phyloP scores from a whole-genome alignment of 345 rosid species.

The Populus nigra region DNA sequence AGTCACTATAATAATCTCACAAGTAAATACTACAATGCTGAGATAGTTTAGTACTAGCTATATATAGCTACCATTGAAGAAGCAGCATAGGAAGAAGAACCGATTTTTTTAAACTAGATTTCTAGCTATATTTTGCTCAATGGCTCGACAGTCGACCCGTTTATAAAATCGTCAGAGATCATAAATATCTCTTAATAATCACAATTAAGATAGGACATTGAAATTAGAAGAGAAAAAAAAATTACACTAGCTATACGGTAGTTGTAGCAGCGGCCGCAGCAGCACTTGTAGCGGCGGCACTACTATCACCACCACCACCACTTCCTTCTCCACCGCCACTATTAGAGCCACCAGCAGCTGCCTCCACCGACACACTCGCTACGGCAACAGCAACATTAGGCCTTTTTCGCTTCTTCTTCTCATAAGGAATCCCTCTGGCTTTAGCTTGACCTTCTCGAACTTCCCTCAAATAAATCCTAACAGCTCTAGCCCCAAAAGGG shows the following conservation, averaged over 20 bases:
- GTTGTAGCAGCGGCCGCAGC: conserved; percentile 11
- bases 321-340: conserved; percentile 11
- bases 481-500: conserved; percentile 32
- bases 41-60: neutral
- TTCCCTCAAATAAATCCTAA: conserved; percentile 35
- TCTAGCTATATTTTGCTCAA: conserved; percentile 1
- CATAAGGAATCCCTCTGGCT: conserved; percentile 33
- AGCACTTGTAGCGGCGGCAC: conserved; percentile 4
- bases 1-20: neutral
- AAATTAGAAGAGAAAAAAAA: neutral
- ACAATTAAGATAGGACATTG: conserved; percentile 16
- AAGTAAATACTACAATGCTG: neutral
- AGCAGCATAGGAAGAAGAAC: neutral
- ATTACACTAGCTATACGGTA: conserved; percentile 29
- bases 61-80: neutral
- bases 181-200: conserved; percentile 13
- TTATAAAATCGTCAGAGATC: conserved; percentile 1
- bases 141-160: neutral
- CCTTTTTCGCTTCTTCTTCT: conserved; percentile 38
- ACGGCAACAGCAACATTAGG: neutral
- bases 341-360: neutral
- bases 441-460: conserved; percentile 33
- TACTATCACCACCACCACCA: neutral
- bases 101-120: neutral
- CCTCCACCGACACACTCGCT: neutral